A percentile compares a stretch with the other conserved stretches of the same genome.
These are phyloP conservation scores for Microdochium bolleyi DNA, from an alignment of 2,329 filamentous ascomycete species.

Conservation along the genomic window DNA sequence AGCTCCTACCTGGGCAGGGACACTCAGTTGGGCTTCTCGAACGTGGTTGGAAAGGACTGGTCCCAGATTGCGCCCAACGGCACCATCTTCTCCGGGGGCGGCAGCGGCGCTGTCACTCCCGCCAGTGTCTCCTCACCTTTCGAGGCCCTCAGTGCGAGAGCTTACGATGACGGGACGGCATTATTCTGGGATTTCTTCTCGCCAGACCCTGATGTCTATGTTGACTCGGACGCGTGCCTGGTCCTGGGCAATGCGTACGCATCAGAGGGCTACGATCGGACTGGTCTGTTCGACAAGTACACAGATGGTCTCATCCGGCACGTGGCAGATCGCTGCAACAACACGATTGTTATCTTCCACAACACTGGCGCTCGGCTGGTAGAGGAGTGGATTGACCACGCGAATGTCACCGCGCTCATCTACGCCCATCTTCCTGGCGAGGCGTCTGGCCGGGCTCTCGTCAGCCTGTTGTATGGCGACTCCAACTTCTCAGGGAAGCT, in stretches of 20 bases:
- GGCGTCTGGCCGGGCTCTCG: conserved; percentile 48
- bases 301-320: conserved; percentile 48
- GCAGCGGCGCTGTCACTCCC: conserved; percentile 38
- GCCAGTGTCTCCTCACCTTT: conserved; percentile 43
- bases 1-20: conserved; percentile 23
- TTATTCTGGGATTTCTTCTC: conserved; percentile 52
- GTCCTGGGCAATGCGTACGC: conserved; percentile 62
- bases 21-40: conserved; percentile 15
- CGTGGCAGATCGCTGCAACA: conserved; percentile 50
- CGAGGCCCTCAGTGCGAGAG: conserved; percentile 43
- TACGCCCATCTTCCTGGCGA: conserved; percentile 59
- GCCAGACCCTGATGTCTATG: conserved; percentile 37
- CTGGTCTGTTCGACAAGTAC: conserved; percentile 56
- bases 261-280: conserved; percentile 62
- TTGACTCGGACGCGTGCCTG: conserved; percentile 54
- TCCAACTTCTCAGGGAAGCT: conserved; percentile 49
- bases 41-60: conserved; percentile 21
- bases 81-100: conserved; percentile 35
- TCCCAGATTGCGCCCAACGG: conserved; percentile 38
- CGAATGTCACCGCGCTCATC: conserved; percentile 56
- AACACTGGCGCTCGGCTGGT: conserved; percentile 55
- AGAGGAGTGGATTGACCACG: conserved; percentile 53
- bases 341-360: conserved; percentile 58
- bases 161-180: conserved; percentile 45
- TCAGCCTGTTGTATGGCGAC: conserved; percentile 49